phyloP scores from a whole-genome alignment of 495 filamentous ascomycete genomes.

The Sabuloglossum arenarium region DNA sequence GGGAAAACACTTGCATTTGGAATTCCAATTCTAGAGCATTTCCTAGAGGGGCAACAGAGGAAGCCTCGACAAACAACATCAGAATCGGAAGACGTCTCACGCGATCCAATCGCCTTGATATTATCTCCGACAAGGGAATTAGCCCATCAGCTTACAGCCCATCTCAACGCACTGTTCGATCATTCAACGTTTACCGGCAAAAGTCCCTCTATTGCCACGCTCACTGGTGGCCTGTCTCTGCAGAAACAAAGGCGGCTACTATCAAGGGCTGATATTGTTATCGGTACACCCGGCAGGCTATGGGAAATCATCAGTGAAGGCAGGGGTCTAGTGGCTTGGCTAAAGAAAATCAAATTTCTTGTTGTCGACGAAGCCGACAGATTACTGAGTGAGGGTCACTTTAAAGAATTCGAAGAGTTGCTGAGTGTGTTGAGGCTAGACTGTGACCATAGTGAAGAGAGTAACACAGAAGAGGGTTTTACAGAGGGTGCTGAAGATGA shows the following conservation, averaged over 20 bases:
- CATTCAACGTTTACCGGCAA: conserved; percentile 30
- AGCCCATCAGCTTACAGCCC: conserved; percentile 70
- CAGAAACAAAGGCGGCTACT: conserved; percentile 82
- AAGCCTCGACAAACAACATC: conserved; percentile 6
- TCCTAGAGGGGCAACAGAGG: conserved; percentile 22
- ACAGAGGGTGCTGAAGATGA: no score
- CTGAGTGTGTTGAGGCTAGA: conserved; percentile 48
- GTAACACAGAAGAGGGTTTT: no score
- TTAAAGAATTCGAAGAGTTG: conserved; percentile 82
- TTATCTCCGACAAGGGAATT: conserved; percentile 84
- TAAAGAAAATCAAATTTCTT: conserved; percentile 54
- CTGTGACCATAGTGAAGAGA: conserved; percentile 18
- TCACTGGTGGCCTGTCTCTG: conserved; percentile 79
- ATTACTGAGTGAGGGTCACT: conserved; percentile 78
- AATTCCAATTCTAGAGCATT: conserved; percentile 54
- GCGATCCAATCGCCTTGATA: conserved; percentile 55
- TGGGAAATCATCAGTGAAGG: conserved; percentile 78
- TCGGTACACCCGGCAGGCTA: conserved; percentile 78
- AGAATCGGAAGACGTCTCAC: conserved; percentile 13
- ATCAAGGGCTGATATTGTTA: conserved; percentile 54
- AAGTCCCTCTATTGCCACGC: conserved; percentile 43
- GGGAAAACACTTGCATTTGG: conserved; percentile 72
- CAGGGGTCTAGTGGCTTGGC: conserved; percentile 34
- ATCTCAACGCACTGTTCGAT: conserved; percentile 50
- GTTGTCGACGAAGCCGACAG: conserved; percentile 93